These are phyloP conservation scores for Brassica carinata DNA, from an alignment of 345 rosid genomes.

Conservation along the genomic window DNA sequence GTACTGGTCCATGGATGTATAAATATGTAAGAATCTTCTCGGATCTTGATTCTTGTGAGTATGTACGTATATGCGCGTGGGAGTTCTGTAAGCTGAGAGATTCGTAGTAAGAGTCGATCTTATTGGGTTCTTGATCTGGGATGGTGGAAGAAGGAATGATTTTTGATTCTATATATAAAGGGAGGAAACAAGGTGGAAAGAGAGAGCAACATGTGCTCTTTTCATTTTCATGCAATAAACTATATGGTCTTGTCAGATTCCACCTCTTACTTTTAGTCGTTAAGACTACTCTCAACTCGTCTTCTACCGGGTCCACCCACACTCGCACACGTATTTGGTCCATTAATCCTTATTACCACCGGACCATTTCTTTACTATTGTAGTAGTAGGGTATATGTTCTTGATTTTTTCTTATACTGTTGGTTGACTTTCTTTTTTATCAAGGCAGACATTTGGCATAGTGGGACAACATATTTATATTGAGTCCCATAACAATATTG, in stretches of 20 bases:
- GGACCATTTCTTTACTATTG: background rate
- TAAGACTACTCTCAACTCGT: slow-evolving; percentile 5
- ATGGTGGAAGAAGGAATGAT: slow-evolving; percentile 25
- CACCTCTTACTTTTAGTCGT: slow-evolving; percentile 8
- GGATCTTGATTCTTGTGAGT: slow-evolving; percentile 23
- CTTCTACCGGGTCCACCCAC: slow-evolving; percentile 38
- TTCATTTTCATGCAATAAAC: slow-evolving; percentile 39
- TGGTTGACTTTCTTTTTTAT: slow-evolving; percentile 9
- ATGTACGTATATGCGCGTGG: slow-evolving; percentile 12
- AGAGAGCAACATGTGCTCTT: slow-evolving; percentile 34
- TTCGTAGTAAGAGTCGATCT: slow-evolving; percentile 27
- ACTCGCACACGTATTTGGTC: slow-evolving; percentile 39
- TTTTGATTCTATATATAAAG: slow-evolving; percentile 32
- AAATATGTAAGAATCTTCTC: slow-evolving; percentile 17
- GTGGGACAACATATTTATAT: background rate
- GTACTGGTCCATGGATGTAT: slow-evolving; percentile 46
- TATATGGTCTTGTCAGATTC: slow-evolving; percentile 23
- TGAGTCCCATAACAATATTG: background rate
- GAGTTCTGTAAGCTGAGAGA: slow-evolving; percentile 28
- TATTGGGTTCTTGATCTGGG: slow-evolving; percentile 20
- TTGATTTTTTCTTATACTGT: background rate
- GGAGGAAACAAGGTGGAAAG: slow-evolving; percentile 51
- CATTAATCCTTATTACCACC: slow-evolving; percentile 5
- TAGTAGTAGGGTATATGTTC: background rate
- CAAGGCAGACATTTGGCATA: background rate